Percentiles rank a stretch among this genome's conserved stretches.
Conservation (phyloP, 345 rosid species). For the Hibiscus syriacus region DNA sequence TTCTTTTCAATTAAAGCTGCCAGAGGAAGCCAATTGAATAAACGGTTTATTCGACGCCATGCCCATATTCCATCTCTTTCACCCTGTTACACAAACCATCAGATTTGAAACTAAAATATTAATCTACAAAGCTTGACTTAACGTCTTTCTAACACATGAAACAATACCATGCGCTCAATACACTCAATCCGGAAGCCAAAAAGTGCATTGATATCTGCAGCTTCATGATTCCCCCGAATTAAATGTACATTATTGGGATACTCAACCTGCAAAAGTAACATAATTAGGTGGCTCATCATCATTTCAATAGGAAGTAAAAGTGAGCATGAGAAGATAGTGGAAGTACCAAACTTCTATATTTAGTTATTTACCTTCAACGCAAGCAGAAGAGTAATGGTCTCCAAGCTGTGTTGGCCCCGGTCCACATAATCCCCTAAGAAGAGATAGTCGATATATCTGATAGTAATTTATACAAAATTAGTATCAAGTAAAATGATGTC, state of each 20-base stretch:
- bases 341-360: not conserved
- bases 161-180: conserved; percentile 92
- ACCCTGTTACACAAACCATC: conserved; percentile 49
- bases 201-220: conserved; percentile 98
- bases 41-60: conserved; percentile 93
- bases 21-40: conserved; percentile 95
- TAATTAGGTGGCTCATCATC: conserved; percentile 8
- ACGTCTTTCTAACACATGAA: conserved; percentile 9
- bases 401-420: conserved; percentile 98
- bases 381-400: conserved; percentile 85
- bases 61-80: conserved; percentile 99
- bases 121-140: conserved; percentile 9
- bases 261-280: conserved; percentile 62
- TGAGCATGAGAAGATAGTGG: not conserved
- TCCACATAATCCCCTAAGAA: conserved; percentile 99
- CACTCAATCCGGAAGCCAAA: conserved; percentile 98
- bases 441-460: conserved; percentile 97
- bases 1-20: conserved; percentile 97
- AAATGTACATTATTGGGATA: conserved; percentile 82
- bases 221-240: conserved; percentile 99
- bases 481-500: conserved; percentile 5
- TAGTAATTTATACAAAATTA: conserved; percentile 21
- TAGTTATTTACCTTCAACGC: conserved; percentile 96
- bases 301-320: conserved; percentile 2
- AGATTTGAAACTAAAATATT: conserved; percentile 15